Conservation (phyloP, 192 early-diverging fungal species). For the Phlyctochytrium planicorne region DNA sequence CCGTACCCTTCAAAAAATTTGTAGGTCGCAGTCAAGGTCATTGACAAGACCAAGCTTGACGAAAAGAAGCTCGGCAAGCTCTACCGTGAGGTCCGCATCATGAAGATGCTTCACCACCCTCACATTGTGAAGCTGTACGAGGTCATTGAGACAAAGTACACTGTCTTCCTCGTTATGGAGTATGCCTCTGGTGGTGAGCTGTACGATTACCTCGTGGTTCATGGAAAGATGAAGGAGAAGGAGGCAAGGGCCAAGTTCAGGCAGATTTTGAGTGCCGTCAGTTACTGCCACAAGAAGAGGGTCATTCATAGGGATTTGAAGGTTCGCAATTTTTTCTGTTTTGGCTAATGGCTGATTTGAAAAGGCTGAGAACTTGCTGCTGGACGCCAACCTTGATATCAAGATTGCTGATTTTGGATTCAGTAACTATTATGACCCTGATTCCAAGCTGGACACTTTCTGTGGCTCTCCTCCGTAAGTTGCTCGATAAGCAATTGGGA, state of each 20-base stretch:
- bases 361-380: conserved; percentile 61
- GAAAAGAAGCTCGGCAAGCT: conserved; percentile 64
- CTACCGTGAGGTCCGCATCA: conserved; percentile 64
- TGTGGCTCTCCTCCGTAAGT: conserved; percentile 62
- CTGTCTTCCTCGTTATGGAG: conserved; percentile 95
- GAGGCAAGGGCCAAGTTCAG: conserved; percentile 59
- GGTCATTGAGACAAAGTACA: conserved; percentile 85
- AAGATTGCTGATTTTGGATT: conserved; percentile 68
- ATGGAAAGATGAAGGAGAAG: conserved; percentile 73
- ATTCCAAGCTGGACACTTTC: conserved; percentile 62
- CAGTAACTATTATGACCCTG: conserved; percentile 57
- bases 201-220: conserved; percentile 91
- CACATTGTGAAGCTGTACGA: conserved; percentile 85
- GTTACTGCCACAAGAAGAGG: conserved; percentile 61
- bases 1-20: too few relatives aligned
- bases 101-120: conserved; percentile 75
- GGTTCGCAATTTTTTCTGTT: conserved; percentile 11
- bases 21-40: conserved; percentile 62
- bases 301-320: neutral
- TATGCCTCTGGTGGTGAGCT: conserved; percentile 90
- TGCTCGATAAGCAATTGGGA: neutral
- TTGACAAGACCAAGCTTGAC: conserved; percentile 56
- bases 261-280: conserved; percentile 62
- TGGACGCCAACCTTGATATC: conserved; percentile 60
- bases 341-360: neutral